Evolutionary conservation across 495 filamentous ascomycete genomes (phyloP).

Genomic region (Aspergillus bertholletiae): DNA sequence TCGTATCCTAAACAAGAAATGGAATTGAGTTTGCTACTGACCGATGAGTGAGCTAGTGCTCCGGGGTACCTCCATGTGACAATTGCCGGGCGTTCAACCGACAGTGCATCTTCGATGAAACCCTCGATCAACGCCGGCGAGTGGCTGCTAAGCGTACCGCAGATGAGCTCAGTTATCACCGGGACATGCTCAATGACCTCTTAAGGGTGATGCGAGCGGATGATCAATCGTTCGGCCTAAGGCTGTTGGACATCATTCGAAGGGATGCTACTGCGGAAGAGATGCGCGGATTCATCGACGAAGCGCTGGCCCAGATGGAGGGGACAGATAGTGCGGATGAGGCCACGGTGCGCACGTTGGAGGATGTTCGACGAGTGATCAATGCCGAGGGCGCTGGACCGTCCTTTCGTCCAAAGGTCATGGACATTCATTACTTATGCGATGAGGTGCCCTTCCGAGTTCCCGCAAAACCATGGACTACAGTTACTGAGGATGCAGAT

Average conservation of each 20-base stretch:
- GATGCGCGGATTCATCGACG: conserved; percentile 33
- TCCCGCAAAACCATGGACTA: conserved; percentile 50
- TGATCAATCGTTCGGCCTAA: conserved; percentile 23
- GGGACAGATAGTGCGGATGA: conserved; percentile 9
- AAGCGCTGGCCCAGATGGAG: conserved; percentile 24
- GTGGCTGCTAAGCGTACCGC: conserved; percentile 47
- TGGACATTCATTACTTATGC: conserved; percentile 46
- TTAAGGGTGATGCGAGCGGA: conserved; percentile 36
- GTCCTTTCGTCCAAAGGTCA: conserved; percentile 40
- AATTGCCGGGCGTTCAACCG: conserved; percentile 40
- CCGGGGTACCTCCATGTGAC: conserved; percentile 37
- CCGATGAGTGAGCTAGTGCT: conserved; percentile 26
- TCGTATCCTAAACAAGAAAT: not conserved
- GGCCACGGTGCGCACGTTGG: conserved; percentile 22
- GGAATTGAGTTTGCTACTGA: not conserved
- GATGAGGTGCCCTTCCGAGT: conserved; percentile 38
- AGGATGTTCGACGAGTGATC: conserved; percentile 28
- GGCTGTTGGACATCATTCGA: conserved; percentile 36
- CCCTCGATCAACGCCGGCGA: conserved; percentile 44
- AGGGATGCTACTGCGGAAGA: conserved; percentile 33
- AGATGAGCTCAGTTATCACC: conserved; percentile 42
- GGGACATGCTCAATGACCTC: conserved; percentile 38
- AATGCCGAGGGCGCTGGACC: conserved; percentile 32
- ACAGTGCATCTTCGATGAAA: conserved; percentile 45
- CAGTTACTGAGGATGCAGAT: conserved; percentile 44